These are phyloP conservation scores for Aspergillus luchuensis DNA, from an alignment of 2,329 filamentous ascomycete genomes.

Conservation along the genomic window DNA sequence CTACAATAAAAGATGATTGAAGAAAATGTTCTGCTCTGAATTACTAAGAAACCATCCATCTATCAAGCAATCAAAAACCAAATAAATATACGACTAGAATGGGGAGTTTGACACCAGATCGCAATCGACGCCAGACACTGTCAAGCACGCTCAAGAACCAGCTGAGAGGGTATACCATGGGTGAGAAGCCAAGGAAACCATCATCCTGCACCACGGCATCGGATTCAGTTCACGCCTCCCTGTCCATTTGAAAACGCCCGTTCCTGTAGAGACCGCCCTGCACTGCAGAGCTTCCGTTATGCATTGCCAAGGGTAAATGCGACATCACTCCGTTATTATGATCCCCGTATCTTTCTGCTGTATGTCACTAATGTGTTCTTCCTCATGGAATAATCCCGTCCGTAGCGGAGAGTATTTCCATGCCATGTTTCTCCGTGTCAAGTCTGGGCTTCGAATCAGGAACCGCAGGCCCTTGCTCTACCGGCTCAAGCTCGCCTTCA, in stretches of 20 bases:
- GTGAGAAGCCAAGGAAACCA: background rate
- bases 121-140: background rate
- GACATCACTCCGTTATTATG: background rate
- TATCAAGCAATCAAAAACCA: background rate
- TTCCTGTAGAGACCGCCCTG: background rate
- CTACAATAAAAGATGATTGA: background rate
- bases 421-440: conserved; percentile 16
- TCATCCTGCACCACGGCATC: background rate
- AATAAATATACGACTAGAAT: background rate
- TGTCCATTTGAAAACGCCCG: conserved; percentile 5
- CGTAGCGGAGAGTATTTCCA: conserved; percentile 24
- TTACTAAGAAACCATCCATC: background rate
- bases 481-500: background rate
- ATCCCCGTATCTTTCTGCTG: background rate
- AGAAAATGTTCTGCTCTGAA: no score
- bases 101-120: background rate
- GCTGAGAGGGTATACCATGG: conserved; percentile 2
- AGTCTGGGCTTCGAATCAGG: background rate
- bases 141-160: conserved; percentile 8
- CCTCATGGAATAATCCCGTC: conserved; percentile 20
- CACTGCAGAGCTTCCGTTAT: conserved; percentile 1
- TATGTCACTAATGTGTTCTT: background rate
- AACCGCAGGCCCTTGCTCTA: background rate
- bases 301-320: background rate
- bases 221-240: background rate